A percentile compares a stretch with the other conserved stretches of the same genome.
These are phyloP conservation scores for Argentina anserina DNA, from an alignment of 306 rosid species.

Conservation along the genomic window DNA sequence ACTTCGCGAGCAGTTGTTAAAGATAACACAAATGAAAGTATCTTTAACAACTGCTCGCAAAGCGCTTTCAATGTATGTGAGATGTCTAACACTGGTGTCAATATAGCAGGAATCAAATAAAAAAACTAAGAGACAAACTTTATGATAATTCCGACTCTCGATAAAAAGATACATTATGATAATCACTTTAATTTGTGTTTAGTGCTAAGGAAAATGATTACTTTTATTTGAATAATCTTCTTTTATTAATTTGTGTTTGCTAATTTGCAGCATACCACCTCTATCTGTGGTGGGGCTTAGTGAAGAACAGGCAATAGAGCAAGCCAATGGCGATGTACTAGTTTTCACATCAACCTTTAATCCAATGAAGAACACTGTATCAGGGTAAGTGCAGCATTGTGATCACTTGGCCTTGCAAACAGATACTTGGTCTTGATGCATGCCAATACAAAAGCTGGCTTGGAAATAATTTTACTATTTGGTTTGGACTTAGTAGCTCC, in stretches of 20 bases:
- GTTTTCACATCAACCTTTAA: conserved; percentile 84
- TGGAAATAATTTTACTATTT: not conserved
- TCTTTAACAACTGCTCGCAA: not conserved
- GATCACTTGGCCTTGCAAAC: not conserved
- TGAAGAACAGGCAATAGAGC: conserved; percentile 87
- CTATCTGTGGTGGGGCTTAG: conserved; percentile 90
- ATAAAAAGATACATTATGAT: not conserved
- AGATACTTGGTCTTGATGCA: not conserved
- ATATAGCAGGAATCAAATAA: not conserved
- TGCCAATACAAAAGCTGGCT: not conserved
- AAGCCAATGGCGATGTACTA: conserved; percentile 65
- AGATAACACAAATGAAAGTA: no score
- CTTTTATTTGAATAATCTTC: conserved; percentile 6
- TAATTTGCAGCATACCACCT: conserved; percentile 83
- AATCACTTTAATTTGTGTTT: not conserved
- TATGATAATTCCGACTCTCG: not conserved
- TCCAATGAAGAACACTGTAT: conserved; percentile 93
- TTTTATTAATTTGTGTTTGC: conserved; percentile 16
- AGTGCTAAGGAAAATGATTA: not conserved
- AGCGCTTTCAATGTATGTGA: not conserved
- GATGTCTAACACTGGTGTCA: not conserved
- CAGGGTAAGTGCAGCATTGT: conserved; percentile 60
- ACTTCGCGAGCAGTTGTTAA: not conserved
- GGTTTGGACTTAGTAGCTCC: not conserved
- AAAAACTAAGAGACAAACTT: not conserved